Evolutionary conservation across 75 land plant species (phyloP), one percentile per base, ranked within the genome.

Genomic region (Selaginella tamariscina): DNA sequence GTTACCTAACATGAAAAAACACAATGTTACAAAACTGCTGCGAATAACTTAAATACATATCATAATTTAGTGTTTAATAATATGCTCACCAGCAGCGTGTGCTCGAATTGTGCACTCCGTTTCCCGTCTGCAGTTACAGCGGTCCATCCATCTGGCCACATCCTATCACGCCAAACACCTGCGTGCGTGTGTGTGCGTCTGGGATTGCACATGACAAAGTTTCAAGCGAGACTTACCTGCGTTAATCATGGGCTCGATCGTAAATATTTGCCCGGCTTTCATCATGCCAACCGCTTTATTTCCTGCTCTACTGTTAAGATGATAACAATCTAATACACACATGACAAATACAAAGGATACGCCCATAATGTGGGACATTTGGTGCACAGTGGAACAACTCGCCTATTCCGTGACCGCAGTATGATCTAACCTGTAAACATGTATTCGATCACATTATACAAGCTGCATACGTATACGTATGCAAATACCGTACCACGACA

Each of bases 91-190:
- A 94, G 66, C 57, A 94, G 91, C 20, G 98, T 94, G 71, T 94
- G 98, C 70, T 94, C 98, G 78, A 94, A 94, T 68, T 94, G 98
- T 31, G 96, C 98, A 82, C 96, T 89, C 29, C 96, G 80, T 71
- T 87, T 89, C 27, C 98, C 98, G 80, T 94, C 98, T 32, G 91
- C 83, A 71, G 98, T 94, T 1, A 85, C 96, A 70, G 82, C 83
- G 39, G 98, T 94, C 98, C 98, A 94, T 33, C 98, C 98, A 84
- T 94, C 98, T 32, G 98, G 98, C 98, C 98, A 94, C 84, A 89
- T 79, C 20, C 85, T 77, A 67, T 94, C 98, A 31, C 89, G 85
- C 98, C 98, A 94, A 32, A 74, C 79, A 2, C 96, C 98, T 93
- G 72, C 15, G 18, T 44, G 56, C 59, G 31, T 39, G 5, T 39